Evolutionary conservation across 2,329 filamentous ascomycete genomes (phyloP).

Genomic region (Aspergillus pseudonomiae): DNA sequence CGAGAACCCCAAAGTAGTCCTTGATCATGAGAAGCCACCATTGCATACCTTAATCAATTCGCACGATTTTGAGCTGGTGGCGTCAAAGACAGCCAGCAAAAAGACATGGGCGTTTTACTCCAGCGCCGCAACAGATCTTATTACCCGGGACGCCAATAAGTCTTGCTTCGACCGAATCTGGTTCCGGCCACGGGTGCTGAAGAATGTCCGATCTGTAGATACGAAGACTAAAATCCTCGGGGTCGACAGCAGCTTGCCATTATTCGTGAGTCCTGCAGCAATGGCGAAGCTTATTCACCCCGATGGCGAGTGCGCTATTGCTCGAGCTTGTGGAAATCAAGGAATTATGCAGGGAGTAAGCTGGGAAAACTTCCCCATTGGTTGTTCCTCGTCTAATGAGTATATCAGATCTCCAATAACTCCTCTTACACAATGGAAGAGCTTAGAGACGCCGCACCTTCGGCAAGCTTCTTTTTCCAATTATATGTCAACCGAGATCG

Average conservation of each 20-base stretch:
- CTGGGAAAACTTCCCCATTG: neutral
- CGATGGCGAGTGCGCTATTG: slow-evolving; percentile 64
- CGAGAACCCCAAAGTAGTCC: slow-evolving; percentile 30
- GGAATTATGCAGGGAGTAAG: slow-evolving; percentile 60
- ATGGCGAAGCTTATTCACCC: slow-evolving; percentile 67
- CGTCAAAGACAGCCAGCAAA: slow-evolving; percentile 56
- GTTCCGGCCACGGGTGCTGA: slow-evolving; percentile 62
- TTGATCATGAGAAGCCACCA: slow-evolving; percentile 50
- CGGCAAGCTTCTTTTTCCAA: slow-evolving; percentile 56
- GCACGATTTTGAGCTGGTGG: slow-evolving; percentile 63
- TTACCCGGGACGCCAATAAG: slow-evolving; percentile 60
- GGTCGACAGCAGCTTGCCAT: slow-evolving; percentile 54
- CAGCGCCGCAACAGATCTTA: slow-evolving; percentile 65
- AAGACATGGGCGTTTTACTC: slow-evolving; percentile 74
- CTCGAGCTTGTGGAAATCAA: slow-evolving; percentile 53
- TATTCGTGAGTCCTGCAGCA: slow-evolving; percentile 67
- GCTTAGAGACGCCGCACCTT: slow-evolving; percentile 50
- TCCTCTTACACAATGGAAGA: slow-evolving; percentile 62
- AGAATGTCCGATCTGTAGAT: slow-evolving; percentile 58
- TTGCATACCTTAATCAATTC: slow-evolving; percentile 60
- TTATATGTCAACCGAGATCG: slow-evolving; percentile 59
- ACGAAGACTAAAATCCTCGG: slow-evolving; percentile 60
- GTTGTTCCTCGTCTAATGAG: neutral
- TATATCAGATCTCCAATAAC: slow-evolving; percentile 59
- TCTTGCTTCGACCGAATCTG: slow-evolving; percentile 59